Evolutionary conservation across 2,329 filamentous ascomycete species (phyloP), one percentile per base, ranked within the genome.

Genomic region (Penicillium oxalicum): DNA sequence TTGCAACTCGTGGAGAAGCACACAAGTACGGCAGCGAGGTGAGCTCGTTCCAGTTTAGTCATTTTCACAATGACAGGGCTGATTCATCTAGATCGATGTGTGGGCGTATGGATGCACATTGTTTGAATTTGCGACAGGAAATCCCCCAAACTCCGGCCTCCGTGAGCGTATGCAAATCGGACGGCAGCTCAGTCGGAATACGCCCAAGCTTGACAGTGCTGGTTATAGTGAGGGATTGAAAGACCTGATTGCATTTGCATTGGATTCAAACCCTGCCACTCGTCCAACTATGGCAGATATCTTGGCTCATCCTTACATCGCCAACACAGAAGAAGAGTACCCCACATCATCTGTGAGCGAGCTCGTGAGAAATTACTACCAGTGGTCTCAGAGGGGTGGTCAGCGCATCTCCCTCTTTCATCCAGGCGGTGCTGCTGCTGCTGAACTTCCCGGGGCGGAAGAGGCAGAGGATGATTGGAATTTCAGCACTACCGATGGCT

Each of bases 401-500:
- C 74, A 77, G 49, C 66, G 74, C 37, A 65, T 70, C 12, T 85
- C 82, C 5, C 67, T 85, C 0, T 84, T 83, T 63, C 77, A 81
- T 52, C 75, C 77, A 25, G 77, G 75, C 46, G 81, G 81, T 52
- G 81, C 81, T 12, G 75, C 74, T 12, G 76, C 76, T 9, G 80
- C 81, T 29, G 74, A 79, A 50, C 66, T 76, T 28, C 73, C 76
- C 27, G 72, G 70, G 33, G 57, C 61, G 9, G 68, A 72, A 26
- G 70, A 75, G 4, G 61, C 68, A 0, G 70, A 74, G 3, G 77
- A 80, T 36, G 79, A 81, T 52, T 84, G 81, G 81, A 83, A 81
- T 49, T 84, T 84, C 60, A 83, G 80, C 56, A 82, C 79, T 4
- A 82, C 80, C 2, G 78, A 80, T 53, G 76, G 78, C 11, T 83